These are phyloP conservation scores for Ceratocystis smalleyi DNA, from an alignment of 2,329 filamentous ascomycete genomes.

Conservation along the genomic window DNA sequence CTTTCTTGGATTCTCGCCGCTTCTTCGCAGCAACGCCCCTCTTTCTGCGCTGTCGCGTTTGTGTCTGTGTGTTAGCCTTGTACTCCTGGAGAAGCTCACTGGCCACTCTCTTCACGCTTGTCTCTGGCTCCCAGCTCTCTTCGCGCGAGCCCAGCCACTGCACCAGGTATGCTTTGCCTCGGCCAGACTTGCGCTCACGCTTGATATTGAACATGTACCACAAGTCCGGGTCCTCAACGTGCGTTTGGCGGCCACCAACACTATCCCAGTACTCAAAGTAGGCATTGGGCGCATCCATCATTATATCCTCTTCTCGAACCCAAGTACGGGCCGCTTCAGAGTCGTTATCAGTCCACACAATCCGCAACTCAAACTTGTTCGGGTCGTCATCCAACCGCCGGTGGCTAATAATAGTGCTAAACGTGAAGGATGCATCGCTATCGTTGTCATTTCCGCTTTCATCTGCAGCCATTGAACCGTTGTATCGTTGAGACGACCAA, in stretches of 20 bases:
- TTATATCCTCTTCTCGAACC: slow-evolving; percentile 12
- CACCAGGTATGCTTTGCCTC: slow-evolving; percentile 4
- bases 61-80: neutral
- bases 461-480: neutral
- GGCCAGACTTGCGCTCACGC: slow-evolving; percentile 6
- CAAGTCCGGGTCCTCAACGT: slow-evolving; percentile 13
- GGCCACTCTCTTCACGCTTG: slow-evolving; percentile 6
- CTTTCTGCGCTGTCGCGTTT: neutral
- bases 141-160: slow-evolving; percentile 16
- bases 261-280: slow-evolving; percentile 14
- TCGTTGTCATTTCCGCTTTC: neutral
- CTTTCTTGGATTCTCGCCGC: neutral
- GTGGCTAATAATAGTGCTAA: slow-evolving; percentile 1
- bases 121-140: slow-evolving; percentile 12
- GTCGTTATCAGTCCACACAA: slow-evolving; percentile 6
- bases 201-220: slow-evolving; percentile 16
- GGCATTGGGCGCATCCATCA: slow-evolving; percentile 7
- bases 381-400: slow-evolving; percentile 2
- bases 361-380: slow-evolving; percentile 13
- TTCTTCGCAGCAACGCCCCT: neutral
- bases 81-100: slow-evolving; percentile 7
- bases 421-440: neutral
- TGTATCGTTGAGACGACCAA: neutral
- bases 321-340: neutral
- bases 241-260: slow-evolving; percentile 11